phyloP scores from a whole-genome alignment of 2,329 filamentous ascomycete genomes.

The Teratosphaeria pseudoeucalypti region DNA sequence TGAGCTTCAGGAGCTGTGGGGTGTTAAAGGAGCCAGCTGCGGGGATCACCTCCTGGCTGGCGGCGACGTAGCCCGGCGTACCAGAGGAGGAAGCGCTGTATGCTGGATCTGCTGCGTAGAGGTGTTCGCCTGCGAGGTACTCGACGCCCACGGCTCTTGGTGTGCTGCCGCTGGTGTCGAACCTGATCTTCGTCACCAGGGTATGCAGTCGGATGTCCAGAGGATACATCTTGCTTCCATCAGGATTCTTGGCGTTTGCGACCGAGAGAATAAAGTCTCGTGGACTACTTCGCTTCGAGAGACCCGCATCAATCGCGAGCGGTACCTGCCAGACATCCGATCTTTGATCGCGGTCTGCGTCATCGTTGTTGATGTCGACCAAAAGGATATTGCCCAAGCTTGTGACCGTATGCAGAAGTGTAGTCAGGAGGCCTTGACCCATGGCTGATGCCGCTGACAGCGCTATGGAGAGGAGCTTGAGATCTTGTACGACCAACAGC shows the following conservation, averaged over 20 bases:
- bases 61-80: conserved; percentile 30
- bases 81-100: conserved; percentile 21
- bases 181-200: conserved; percentile 55
- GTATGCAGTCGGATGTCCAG: conserved; percentile 51
- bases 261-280: conserved; percentile 28
- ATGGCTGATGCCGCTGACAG: not conserved
- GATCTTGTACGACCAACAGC: conserved; percentile 41
- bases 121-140: conserved; percentile 29
- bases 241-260: conserved; percentile 32
- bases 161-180: conserved; percentile 47
- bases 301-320: not conserved
- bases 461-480: conserved; percentile 44
- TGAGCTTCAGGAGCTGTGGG: conserved; percentile 55
- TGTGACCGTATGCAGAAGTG: not conserved
- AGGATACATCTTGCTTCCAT: conserved; percentile 45
- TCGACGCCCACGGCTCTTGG: conserved; percentile 39
- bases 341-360: not conserved
- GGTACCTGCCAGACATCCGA: not conserved
- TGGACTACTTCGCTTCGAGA: conserved; percentile 28
- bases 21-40: conserved; percentile 50
- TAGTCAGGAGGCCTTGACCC: not conserved
- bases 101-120: conserved; percentile 32
- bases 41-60: conserved; percentile 37
- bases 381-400: not conserved
- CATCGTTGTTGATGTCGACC: not conserved